phyloP scores from a whole-genome alignment of 768 basidiomycete genomes.

The Trametes meyenii region DNA sequence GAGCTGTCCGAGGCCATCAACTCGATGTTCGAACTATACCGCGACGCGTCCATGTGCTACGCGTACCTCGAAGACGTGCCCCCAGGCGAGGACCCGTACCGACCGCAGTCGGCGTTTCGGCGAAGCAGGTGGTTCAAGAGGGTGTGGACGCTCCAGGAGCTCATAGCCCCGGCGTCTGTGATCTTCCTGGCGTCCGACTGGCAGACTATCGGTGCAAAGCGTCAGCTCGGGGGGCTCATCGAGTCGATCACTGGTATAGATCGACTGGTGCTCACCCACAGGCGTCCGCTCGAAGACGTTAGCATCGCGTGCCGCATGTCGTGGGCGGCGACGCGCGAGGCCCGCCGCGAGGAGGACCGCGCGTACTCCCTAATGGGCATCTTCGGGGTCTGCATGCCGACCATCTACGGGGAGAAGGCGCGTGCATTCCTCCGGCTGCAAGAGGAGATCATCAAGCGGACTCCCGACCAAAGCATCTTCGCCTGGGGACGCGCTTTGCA shows the following conservation, averaged over 20 bases:
- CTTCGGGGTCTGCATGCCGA: slow-evolving; percentile 17
- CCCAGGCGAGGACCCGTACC: slow-evolving; percentile 3
- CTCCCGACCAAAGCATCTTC: slow-evolving; percentile 17
- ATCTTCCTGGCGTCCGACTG: slow-evolving; percentile 15
- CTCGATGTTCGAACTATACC: slow-evolving; percentile 14
- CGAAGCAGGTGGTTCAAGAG: slow-evolving; percentile 10
- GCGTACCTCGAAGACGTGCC: slow-evolving; percentile 17
- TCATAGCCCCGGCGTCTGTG: slow-evolving; percentile 15
- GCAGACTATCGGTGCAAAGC: slow-evolving; percentile 9
- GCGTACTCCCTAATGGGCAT: slow-evolving; percentile 24
- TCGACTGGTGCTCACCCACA: slow-evolving; percentile 15
- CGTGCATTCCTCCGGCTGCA: slow-evolving; percentile 17
- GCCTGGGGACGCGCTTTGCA: slow-evolving; percentile 11
- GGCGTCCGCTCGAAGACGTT: slow-evolving; percentile 4
- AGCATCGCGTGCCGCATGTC: slow-evolving; percentile 18
- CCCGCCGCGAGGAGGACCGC: slow-evolving; percentile 19
- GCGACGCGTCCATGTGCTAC: slow-evolving; percentile 16
- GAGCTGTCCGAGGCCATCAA: slow-evolving; percentile 23
- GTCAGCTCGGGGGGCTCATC: slow-evolving; percentile 8
- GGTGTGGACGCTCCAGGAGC: slow-evolving; percentile 21
- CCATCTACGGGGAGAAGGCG: slow-evolving; percentile 14
- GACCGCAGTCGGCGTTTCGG: slow-evolving; percentile 1
- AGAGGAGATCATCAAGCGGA: slow-evolving; percentile 14
- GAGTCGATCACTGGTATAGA: slow-evolving; percentile 13
- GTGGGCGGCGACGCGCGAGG: slow-evolving; percentile 15